Base-by-base conservation (phyloP, 768 basidiomycete genomes). In the Naematelia encephala region DNA sequence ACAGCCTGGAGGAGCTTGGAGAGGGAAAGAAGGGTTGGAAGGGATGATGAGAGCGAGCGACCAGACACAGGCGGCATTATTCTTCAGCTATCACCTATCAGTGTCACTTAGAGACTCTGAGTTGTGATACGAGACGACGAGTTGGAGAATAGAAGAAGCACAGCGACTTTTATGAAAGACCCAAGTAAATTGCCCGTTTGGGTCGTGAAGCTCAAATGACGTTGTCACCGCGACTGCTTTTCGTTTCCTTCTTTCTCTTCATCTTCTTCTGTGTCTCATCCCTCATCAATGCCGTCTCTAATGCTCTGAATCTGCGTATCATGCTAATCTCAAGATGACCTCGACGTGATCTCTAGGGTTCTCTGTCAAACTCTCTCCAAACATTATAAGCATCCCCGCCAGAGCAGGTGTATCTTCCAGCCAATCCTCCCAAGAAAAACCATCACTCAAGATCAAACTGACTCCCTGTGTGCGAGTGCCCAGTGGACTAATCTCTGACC, bases 11-110 rank as follows among this genome's bases (percentile, higher is more conserved):
- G 42, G 13, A 73, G 59, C 49, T 68, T 68, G 19, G 71, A 63
- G 10, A 73, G 39, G 4, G 69, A 67, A 14, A 73, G 48, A 14
- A 73, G 49, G 21, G 66, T 68, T 5, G 71, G 71, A 13, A 73
- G 28, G 52, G 64, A 39, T 22, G 64, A 61, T 26, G 60, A 48
- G 34, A 39, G 34, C 34, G 34, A 39, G 8, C 34, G 34, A 16
- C 34, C 8, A 16, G 34, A 39, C 34, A 16, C 8, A 8, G 34
- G 34, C 16, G 34, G 34, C 34, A 39, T 39, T 39, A 16, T 8
- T 16, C 16, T 39, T 39, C 16, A 8, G 34, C 16, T 8, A 39
- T 16, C 8, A 16, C 8, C 34, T 8, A 16, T 39, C 34, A 8
- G 34, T 39, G 34, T 39, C 34, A 39, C 34, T 8, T 39, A 8